A percentile compares a stretch with the other conserved stretches of the same genome.
These are phyloP conservation scores for Westerdykella aurantiaca DNA, from an alignment of 2,329 filamentous ascomycete species.

Conservation along the genomic window DNA sequence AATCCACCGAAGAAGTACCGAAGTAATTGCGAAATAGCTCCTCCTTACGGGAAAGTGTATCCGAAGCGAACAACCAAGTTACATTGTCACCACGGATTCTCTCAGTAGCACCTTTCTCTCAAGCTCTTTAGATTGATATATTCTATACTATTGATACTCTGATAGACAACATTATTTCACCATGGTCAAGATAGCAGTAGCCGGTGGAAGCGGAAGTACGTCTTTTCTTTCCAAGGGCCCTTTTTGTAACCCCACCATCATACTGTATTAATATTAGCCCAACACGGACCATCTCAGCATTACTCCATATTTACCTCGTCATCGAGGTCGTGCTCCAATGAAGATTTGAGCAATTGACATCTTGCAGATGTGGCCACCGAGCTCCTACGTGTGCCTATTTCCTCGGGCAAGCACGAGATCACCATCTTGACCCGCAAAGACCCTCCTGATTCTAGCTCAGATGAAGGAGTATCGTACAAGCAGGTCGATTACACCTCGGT, in stretches of 20 bases:
- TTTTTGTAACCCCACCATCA: not conserved
- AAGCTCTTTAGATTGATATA: too few relatives aligned
- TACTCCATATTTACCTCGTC: not conserved
- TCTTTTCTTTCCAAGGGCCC: not conserved
- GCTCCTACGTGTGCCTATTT: slow-evolving; percentile 47
- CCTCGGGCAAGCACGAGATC: slow-evolving; percentile 49
- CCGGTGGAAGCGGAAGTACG: slow-evolving; percentile 35
- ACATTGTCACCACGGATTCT: too few relatives aligned
- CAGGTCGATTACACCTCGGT: slow-evolving; percentile 44
- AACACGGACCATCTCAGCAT: not conserved
- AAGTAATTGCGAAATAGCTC: too few relatives aligned
- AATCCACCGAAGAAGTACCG: too few relatives aligned
- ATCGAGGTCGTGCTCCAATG: not conserved
- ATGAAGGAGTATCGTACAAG: slow-evolving; percentile 33
- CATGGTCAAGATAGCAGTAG: slow-evolving; percentile 34
- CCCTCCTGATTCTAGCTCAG: slow-evolving; percentile 1
- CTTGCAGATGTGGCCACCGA: slow-evolving; percentile 49
- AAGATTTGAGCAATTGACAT: not conserved
- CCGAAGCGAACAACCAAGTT: too few relatives aligned
- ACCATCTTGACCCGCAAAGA: slow-evolving; percentile 48
- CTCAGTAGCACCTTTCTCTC: too few relatives aligned
- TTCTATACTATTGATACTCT: too few relatives aligned
- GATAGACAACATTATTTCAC: too few relatives aligned
- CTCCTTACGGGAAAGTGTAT: too few relatives aligned
- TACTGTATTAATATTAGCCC: not conserved